Conservation (phyloP, 352 stramenopile genomes). For the Globisporangium abappressorium region DNA sequence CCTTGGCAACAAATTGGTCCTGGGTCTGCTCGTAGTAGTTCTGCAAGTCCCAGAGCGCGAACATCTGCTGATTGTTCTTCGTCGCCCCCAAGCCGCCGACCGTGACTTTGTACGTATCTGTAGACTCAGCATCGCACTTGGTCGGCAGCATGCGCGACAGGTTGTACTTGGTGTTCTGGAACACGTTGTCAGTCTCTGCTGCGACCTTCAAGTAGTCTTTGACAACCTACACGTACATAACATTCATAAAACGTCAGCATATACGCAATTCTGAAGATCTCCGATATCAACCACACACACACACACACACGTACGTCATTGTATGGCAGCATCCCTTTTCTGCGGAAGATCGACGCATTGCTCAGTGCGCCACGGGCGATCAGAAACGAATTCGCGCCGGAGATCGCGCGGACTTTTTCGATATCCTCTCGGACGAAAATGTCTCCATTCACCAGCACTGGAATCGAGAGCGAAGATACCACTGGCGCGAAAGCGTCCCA, state of each 20-base stretch:
- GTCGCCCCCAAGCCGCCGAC: slow-evolving; percentile 58
- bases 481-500: slow-evolving; percentile 70
- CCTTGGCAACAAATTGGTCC: slow-evolving; percentile 42
- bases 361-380: slow-evolving; percentile 76
- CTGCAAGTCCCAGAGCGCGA: slow-evolving; percentile 60
- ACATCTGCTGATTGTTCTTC: slow-evolving; percentile 71
- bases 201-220: slow-evolving; percentile 68
- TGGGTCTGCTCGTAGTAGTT: slow-evolving; percentile 60
- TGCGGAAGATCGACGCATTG: slow-evolving; percentile 83
- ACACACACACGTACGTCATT: slow-evolving; percentile 34
- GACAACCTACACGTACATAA: slow-evolving; percentile 32
- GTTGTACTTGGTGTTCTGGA: slow-evolving; percentile 91
- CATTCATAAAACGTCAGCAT: background rate
- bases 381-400: slow-evolving; percentile 72
- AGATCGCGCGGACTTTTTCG: slow-evolving; percentile 50
- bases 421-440: slow-evolving; percentile 80
- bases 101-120: slow-evolving; percentile 29
- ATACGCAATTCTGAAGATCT: background rate
- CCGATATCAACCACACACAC: background rate
- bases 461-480: slow-evolving; percentile 69
- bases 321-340: slow-evolving; percentile 57
- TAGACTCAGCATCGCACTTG: slow-evolving; percentile 41
- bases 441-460: slow-evolving; percentile 88
- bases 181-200: slow-evolving; percentile 84
- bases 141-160: slow-evolving; percentile 78